Base-by-base conservation (phyloP, 1,284 basidiomycete species). In the Pseudozyma sp. region DNA sequence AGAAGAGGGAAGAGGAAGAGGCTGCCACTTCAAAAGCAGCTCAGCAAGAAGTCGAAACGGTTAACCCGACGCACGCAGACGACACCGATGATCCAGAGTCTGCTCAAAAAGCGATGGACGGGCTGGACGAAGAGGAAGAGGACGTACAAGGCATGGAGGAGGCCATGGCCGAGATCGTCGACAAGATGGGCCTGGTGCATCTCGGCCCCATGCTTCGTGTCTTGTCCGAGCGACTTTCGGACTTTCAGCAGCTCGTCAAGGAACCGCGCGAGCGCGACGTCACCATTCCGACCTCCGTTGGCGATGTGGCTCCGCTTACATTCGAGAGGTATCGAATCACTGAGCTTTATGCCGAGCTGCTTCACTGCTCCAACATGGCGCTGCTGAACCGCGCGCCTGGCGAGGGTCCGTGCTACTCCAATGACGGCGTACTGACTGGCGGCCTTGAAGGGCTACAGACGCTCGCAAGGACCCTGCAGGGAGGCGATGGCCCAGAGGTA, bases 291-390 rank as follows among this genome's bases (percentile, higher is more conserved):
- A 79, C 77, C 10, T 55, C 77, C 14, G 60, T 75, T 19, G 64
- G 68, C 19, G 55, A 56, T 6, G 89, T 93, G 47, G 86, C 88
- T 1, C 94, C 96, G 0, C 88, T 99, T 35, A 97, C 96, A 0
- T 90, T 96, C 75, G 97, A 98, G 84, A 90, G 97, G 6, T 97
- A 95, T 85, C 90, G 96, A n/a, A 94, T 99, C 81, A 93, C 94
- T 83, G 97, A 99, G 85, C 88, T 99, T 8, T 96, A 97, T 79
- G 97, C 96, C 17, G 97, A 99, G 85, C 89, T 99, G 14, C 86
- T 99, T 14, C 97, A 99, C 83, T 97, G 94, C 84, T 99, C 96
- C 14, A 99, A 98, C 83, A 98, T 99, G 96, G 91, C 92, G 1
- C 89, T 98, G 14, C 87, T 99, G 39, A 99, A 99, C 82, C 92